These are phyloP conservation scores for Lepidium aucheri DNA, from an alignment of 345 rosid species.

Conservation along the genomic window DNA sequence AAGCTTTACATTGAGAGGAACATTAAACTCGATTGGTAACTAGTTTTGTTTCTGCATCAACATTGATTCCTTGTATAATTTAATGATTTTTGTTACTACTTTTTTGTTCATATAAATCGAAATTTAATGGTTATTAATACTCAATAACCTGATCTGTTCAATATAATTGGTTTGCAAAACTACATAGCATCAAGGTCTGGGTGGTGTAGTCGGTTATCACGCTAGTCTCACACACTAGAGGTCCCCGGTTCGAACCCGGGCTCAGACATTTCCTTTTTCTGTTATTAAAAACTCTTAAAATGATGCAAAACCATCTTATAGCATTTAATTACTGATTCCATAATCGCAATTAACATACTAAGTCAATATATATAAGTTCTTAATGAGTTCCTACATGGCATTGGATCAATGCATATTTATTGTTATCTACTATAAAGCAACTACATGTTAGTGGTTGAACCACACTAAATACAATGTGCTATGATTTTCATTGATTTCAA, in stretches of 20 bases:
- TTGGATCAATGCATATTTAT: neutral
- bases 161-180: too few species aligned
- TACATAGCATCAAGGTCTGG: neutral
- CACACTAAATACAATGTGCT: neutral
- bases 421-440: neutral
- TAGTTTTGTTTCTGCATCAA: neutral
- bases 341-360: too few species aligned
- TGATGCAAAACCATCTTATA: too few species aligned
- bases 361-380: neutral
- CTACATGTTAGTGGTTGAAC: neutral
- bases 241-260: slow-evolving; percentile 78
- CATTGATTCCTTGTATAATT: neutral
- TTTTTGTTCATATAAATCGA: neutral
- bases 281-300: too few species aligned
- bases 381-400: neutral
- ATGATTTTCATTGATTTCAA: neutral
- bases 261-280: slow-evolving; percentile 31
- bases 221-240: slow-evolving; percentile 87
- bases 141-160: too few species aligned
- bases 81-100: neutral
- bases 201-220: slow-evolving; percentile 53
- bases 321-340: too few species aligned
- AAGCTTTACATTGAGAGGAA: slow-evolving; percentile 61
- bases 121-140: too few species aligned
- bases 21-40: slow-evolving; percentile 70